Evolutionary conservation across 179 eudicot genomes (phyloP).

Genomic region (Camellia oleifera): DNA sequence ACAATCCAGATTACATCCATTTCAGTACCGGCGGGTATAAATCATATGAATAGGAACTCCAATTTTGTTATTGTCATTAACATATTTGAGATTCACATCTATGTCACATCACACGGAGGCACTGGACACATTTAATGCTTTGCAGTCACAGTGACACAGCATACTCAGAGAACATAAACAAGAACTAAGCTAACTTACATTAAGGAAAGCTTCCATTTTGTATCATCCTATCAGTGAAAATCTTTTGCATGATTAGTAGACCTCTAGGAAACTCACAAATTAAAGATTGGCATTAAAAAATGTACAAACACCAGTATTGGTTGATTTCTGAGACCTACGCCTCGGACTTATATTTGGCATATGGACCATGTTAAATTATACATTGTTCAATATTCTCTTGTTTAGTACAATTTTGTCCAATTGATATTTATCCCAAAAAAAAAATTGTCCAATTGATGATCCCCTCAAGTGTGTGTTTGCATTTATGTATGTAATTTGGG

Average conservation of each 20-base stretch:
- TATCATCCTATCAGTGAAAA: neutral
- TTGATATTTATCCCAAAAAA: neutral
- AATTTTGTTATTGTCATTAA: neutral
- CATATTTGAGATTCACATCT: neutral
- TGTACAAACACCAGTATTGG: neutral
- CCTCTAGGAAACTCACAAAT: neutral
- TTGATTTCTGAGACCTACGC: neutral
- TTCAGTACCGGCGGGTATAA: constrained; percentile 40
- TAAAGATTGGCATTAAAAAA: neutral
- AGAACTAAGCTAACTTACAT: neutral
- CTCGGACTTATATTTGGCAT: neutral
- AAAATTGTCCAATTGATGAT: neutral
- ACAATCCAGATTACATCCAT: constrained; percentile 31
- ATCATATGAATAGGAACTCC: neutral
- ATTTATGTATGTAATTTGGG: neutral
- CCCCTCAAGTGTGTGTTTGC: neutral
- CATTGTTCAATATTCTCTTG: neutral
- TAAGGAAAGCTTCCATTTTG: neutral
- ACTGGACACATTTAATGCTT: neutral
- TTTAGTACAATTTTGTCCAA: neutral
- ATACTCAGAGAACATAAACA: constrained; percentile 8
- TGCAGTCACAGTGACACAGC: neutral
- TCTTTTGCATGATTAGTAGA: neutral
- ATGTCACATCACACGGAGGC: neutral
- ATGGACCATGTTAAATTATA: neutral